Evolutionary conservation across 106 monocot genomes (phyloP).

Genomic region (Apostasia shenzhenica): DNA sequence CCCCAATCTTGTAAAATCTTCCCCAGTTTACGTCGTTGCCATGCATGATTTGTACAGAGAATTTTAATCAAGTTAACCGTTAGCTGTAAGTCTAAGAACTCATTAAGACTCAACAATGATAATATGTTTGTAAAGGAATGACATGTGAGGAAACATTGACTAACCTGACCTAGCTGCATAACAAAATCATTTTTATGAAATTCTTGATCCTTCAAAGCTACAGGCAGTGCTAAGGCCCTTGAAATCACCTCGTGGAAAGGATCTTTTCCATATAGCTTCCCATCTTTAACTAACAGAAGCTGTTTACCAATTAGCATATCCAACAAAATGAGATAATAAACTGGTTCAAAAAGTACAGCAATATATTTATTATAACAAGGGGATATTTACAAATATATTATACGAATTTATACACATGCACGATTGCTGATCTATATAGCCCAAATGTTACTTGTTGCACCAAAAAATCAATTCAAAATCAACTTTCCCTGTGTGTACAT

Average conservation of each 20-base stretch:
- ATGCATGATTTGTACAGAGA: conserved; percentile 88
- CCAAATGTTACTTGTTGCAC: too few species aligned
- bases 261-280: conserved; percentile 71
- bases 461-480: too few species aligned
- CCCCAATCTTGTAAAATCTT: conserved; percentile 96
- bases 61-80: conserved; percentile 84
- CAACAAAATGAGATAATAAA: conserved; percentile 11
- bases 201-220: conserved; percentile 47
- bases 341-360: neutral
- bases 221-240: conserved; percentile 48
- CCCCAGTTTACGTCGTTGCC: conserved; percentile 96
- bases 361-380: too few species aligned
- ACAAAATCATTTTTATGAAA: conserved; percentile 81
- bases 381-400: too few species aligned
- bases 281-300: conserved; percentile 83
- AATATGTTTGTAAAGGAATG: neutral
- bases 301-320: conserved; percentile 28
- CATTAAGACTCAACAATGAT: neutral
- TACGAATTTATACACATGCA: too few species aligned
- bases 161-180: conserved; percentile 72
- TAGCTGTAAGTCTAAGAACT: conserved; percentile 37
- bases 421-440: too few species aligned
- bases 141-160: conserved; percentile 1
- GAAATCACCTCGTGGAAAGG: conserved; percentile 72
- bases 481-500: too few species aligned